Percentiles rank a stretch among this genome's conserved stretches.
Evolutionary conservation across 352 stramenopile genomes (phyloP).

Genomic region (Saprolegnia diclina): DNA sequence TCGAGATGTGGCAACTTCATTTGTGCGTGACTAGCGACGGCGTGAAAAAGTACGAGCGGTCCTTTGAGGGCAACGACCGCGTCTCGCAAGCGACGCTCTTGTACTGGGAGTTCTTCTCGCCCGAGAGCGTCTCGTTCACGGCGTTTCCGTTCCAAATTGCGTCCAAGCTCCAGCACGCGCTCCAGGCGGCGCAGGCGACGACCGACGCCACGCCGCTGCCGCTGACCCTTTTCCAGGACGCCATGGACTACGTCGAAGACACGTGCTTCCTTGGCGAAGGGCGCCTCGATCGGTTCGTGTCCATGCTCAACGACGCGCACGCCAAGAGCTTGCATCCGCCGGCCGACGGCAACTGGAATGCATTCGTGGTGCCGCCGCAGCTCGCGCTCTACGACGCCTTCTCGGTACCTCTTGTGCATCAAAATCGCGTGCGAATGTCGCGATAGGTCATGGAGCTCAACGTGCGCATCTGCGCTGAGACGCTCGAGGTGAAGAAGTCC

Average conservation of each 20-base stretch:
- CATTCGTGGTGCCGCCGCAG: conserved; percentile 53
- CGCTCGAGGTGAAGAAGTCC: conserved; percentile 27
- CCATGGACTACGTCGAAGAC: conserved; percentile 60
- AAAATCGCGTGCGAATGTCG: neutral
- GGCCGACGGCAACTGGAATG: neutral
- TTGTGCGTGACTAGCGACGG: conserved; percentile 41
- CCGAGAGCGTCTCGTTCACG: conserved; percentile 53
- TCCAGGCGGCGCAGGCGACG: conserved; percentile 56
- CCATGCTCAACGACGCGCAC: conserved; percentile 46
- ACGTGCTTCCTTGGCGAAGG: conserved; percentile 64
- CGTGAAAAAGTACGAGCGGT: conserved; percentile 78
- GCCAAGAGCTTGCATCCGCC: conserved; percentile 11
- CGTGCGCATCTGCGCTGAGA: conserved; percentile 57
- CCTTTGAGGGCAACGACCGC: conserved; percentile 57
- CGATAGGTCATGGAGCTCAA: conserved; percentile 77
- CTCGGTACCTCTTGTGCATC: conserved; percentile 29
- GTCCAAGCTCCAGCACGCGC: conserved; percentile 49
- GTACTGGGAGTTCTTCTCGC: conserved; percentile 77
- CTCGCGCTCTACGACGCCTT: conserved; percentile 77
- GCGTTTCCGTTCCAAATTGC: conserved; percentile 53
- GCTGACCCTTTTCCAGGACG: conserved; percentile 50
- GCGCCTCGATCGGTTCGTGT: conserved; percentile 74
- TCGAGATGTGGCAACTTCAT: neutral
- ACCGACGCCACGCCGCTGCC: conserved; percentile 30
- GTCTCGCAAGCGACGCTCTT: conserved; percentile 69